Evolutionary conservation across 129 eudicot species (phyloP).

Genomic region (Artemisia tridentata): DNA sequence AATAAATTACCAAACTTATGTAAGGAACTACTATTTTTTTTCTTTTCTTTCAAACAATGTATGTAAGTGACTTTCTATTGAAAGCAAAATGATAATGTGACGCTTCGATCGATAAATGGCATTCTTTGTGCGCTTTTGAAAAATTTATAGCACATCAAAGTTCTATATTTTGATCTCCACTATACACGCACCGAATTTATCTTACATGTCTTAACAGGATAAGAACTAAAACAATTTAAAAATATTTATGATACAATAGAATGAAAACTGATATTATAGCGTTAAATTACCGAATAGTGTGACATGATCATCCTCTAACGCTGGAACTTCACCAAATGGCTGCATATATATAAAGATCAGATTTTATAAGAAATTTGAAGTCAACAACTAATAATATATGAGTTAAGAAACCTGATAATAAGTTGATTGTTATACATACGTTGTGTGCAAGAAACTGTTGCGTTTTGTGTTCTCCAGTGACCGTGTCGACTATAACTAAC

Average conservation of each 20-base stretch:
- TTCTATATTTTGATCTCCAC: no score
- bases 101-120: no score
- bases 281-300: conserved; percentile 45
- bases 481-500: conserved; percentile 34
- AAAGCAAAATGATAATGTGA: no score
- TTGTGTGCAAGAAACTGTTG: conserved; percentile 40
- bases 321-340: conserved; percentile 74
- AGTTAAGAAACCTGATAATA: not conserved
- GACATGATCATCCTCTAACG: conserved; percentile 46
- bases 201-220: no score
- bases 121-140: no score
- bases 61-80: no score
- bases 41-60: no score
- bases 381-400: not conserved
- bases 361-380: not conserved
- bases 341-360: conserved; percentile 16
- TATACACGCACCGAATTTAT: no score
- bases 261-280: not conserved
- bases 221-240: not conserved
- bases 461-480: conserved; percentile 33
- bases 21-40: no score
- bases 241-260: not conserved
- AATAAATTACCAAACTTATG: no score
- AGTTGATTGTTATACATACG: conserved; percentile 30
- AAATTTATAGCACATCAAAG: no score